Conservation (phyloP, 2,329 filamentous ascomycete genomes). For the Aotearoamyces nothofagi region DNA sequence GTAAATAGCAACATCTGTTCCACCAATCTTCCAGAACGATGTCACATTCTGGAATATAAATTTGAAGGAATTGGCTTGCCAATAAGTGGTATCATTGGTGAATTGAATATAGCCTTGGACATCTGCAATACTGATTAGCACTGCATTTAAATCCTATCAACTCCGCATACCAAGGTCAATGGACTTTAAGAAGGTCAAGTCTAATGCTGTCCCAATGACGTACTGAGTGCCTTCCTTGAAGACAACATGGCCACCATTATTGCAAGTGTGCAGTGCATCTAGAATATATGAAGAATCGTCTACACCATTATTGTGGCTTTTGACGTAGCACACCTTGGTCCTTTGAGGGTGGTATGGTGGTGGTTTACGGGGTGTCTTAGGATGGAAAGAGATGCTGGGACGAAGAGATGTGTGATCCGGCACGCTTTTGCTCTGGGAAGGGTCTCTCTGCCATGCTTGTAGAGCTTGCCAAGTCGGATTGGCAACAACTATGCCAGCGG, state of each 20-base stretch:
- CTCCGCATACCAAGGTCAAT: constrained; percentile 39
- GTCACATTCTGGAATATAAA: constrained; percentile 51
- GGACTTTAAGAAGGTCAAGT: constrained; percentile 47
- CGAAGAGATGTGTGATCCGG: not conserved
- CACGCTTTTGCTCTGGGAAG: not conserved
- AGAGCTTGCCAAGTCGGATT: not conserved
- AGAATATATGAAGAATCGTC: constrained; percentile 30
- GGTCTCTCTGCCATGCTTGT: not conserved
- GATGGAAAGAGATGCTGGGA: constrained; percentile 1
- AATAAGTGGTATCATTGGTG: constrained; percentile 52
- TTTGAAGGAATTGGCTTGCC: constrained; percentile 48
- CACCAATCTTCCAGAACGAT: constrained; percentile 52
- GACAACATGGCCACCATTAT: constrained; percentile 45
- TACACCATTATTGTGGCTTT: constrained; percentile 13
- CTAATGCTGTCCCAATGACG: constrained; percentile 45
- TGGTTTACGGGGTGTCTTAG: constrained; percentile 1
- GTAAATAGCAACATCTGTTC: constrained; percentile 51
- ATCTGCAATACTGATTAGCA: constrained; percentile 21
- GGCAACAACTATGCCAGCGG: not conserved
- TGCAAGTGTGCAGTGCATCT: constrained; percentile 39
- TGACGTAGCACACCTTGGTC: constrained; percentile 9
- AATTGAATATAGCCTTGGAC: constrained; percentile 46
- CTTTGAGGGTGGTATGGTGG: constrained; percentile 1
- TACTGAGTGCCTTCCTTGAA: constrained; percentile 36
- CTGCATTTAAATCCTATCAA: not conserved